Evolutionary conservation across 2,329 filamentous ascomycete genomes (phyloP).

Genomic region (Mycosphaerella arachidis): DNA sequence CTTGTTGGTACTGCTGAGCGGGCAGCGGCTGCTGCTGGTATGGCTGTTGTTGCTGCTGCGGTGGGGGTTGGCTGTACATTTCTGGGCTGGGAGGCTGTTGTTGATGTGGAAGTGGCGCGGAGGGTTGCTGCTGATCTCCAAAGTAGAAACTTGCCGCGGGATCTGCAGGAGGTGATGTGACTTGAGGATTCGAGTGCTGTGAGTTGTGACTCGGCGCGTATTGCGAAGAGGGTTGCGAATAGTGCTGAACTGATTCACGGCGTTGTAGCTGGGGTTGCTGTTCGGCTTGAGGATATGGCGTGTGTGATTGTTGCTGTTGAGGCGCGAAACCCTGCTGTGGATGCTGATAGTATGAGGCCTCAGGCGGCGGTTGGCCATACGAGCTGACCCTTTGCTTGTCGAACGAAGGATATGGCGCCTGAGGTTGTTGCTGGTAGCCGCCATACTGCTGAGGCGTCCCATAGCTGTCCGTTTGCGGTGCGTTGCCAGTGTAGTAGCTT

Average conservation of each 20-base stretch:
- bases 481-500: constrained; percentile 73
- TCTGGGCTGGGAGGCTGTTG: constrained; percentile 30
- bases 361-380: constrained; percentile 26
- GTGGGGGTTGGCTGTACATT: constrained; percentile 32
- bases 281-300: constrained; percentile 27
- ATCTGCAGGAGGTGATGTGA: constrained; percentile 40
- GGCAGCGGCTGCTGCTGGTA: constrained; percentile 23
- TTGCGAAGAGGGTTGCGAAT: constrained; percentile 34
- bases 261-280: constrained; percentile 24
- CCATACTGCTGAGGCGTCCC: constrained; percentile 36
- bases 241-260: constrained; percentile 29
- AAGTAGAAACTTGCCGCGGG: constrained; percentile 58
- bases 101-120: constrained; percentile 7
- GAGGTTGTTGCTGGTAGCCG: constrained; percentile 40
- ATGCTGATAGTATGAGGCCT: constrained; percentile 29
- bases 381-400: constrained; percentile 26
- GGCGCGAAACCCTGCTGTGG: constrained; percentile 35
- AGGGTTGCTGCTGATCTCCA: constrained; percentile 31
- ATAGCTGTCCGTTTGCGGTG: constrained; percentile 47
- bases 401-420: constrained; percentile 33
- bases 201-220: constrained; percentile 33
- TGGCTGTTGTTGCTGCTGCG: constrained; percentile 27
- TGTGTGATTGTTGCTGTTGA: constrained; percentile 30
- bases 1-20: constrained; percentile 14
- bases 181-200: constrained; percentile 25